Evolutionary conservation across 495 filamentous ascomycete genomes (phyloP).

Genomic region (Trichocladium uniseriatum): DNA sequence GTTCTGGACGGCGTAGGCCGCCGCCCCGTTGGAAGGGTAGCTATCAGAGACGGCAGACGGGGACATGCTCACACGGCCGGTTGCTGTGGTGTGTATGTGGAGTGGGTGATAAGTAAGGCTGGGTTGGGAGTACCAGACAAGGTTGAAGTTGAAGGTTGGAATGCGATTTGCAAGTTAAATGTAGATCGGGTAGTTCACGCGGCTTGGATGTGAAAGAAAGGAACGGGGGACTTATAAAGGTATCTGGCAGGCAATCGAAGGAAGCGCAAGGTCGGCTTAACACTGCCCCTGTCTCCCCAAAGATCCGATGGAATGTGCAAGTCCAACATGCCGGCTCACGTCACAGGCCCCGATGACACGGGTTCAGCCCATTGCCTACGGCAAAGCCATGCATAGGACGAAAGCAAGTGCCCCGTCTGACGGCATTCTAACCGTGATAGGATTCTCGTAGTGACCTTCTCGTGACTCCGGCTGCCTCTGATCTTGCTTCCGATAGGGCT

Average conservation of each 20-base stretch:
- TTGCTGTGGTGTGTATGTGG: not conserved
- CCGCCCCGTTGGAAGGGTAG: slow-evolving; percentile 30
- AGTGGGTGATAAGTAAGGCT: not conserved
- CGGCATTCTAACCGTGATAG: not conserved
- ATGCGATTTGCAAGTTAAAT: not conserved
- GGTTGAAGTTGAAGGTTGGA: not conserved
- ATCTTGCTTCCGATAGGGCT: not conserved
- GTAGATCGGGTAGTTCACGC: not conserved
- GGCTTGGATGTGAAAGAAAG: not conserved
- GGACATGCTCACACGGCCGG: slow-evolving; percentile 47
- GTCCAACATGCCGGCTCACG: slow-evolving; percentile 1
- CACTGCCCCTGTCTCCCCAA: slow-evolving; percentile 8
- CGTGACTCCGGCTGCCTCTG: not conserved
- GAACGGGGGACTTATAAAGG: slow-evolving; percentile 9
- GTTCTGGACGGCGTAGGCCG: slow-evolving; percentile 36
- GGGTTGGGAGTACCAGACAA: not conserved
- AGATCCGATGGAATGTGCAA: slow-evolving; percentile 1
- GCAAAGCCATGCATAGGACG: not conserved
- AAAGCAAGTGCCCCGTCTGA: not conserved
- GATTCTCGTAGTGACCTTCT: not conserved
- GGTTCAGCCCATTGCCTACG: not conserved
- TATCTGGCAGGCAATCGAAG: not conserved
- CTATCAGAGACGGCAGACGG: slow-evolving; percentile 58
- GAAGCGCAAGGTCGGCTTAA: slow-evolving; percentile 17
- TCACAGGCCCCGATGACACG: slow-evolving; percentile 2